These are phyloP conservation scores for Mycena pura DNA, from an alignment of 768 basidiomycete species.

Conservation along the genomic window DNA sequence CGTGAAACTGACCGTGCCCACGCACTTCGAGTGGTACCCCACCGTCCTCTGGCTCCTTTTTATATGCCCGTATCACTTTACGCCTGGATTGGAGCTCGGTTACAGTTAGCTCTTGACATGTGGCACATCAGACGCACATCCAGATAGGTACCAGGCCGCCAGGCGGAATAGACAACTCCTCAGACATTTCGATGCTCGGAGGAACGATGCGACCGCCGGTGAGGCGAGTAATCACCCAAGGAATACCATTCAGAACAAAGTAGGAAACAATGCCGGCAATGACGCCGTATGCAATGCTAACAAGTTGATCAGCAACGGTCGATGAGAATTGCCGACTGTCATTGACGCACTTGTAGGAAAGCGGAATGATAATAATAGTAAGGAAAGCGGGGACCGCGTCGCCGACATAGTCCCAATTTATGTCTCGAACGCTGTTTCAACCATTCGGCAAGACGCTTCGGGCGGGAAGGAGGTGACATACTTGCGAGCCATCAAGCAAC, in stretches of 20 bases:
- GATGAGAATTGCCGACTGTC: neutral
- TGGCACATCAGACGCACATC: no score
- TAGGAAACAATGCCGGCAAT: conserved; percentile 81
- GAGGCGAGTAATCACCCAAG: conserved; percentile 60
- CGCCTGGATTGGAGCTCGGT: no score
- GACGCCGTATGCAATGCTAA: conserved; percentile 91
- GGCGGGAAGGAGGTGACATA: conserved; percentile 37
- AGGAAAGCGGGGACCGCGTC: conserved; percentile 90
- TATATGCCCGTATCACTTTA: conserved; percentile 5
- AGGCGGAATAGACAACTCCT: conserved; percentile 75
- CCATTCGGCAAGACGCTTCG: neutral
- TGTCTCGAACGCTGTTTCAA: conserved; percentile 67
- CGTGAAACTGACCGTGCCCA: conserved; percentile 4
- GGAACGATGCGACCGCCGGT: conserved; percentile 67
- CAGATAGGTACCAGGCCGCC: conserved; percentile 72
- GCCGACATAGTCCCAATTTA: conserved; percentile 90
- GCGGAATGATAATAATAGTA: conserved; percentile 78
- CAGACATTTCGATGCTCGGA: conserved; percentile 65
- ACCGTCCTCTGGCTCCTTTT: neutral
- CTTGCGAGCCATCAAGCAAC: conserved; percentile 90
- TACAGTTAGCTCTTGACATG: no score
- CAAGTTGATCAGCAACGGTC: conserved; percentile 5
- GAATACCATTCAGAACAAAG: conserved; percentile 71
- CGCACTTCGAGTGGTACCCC: conserved; percentile 22
- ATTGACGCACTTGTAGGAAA: conserved; percentile 73